Evolutionary conservation across 2,329 filamentous ascomycete species (phyloP).

Genomic region (Fusarium sp.): DNA sequence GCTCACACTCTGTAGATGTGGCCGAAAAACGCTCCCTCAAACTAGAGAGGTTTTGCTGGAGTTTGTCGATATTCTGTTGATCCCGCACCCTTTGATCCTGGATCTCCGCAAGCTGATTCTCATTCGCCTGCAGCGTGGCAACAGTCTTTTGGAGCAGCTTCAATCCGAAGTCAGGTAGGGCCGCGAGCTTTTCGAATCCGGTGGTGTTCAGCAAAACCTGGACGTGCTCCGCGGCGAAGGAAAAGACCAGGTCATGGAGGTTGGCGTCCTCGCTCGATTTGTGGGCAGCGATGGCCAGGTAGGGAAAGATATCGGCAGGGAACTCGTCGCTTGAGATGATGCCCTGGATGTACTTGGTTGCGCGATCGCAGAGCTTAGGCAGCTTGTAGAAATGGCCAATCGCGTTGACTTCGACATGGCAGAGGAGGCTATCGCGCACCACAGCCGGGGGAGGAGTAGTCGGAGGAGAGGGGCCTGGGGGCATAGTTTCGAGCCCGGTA

Average conservation of each 20-base stretch:
- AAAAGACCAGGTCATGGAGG: not conserved
- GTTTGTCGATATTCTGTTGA: not conserved
- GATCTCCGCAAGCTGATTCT: not conserved
- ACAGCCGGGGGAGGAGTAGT: not conserved
- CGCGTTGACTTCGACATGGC: conserved; percentile 36
- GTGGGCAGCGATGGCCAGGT: not conserved
- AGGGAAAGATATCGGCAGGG: not conserved
- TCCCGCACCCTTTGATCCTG: not conserved
- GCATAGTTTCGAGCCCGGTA: not conserved
- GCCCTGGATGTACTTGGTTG: conserved; percentile 15
- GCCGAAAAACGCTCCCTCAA: not conserved
- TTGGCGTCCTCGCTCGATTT: not conserved
- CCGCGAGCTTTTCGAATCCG: not conserved
- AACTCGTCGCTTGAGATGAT: not conserved
- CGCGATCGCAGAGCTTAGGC: conserved; percentile 13
- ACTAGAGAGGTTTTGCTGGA: not conserved
- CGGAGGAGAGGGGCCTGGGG: not conserved
- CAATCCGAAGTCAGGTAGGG: not conserved
- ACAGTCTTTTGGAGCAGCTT: not conserved
- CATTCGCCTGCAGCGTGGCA: not conserved
- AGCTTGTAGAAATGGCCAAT: conserved; percentile 40
- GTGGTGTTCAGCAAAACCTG: not conserved
- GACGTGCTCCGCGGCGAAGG: not conserved
- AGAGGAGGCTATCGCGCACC: conserved; percentile 8
- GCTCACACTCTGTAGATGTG: not conserved